Percentiles rank a stretch among this genome's conserved stretches.
Evolutionary conservation across 768 basidiomycete genomes (phyloP).

Genomic region (Pleurotus giganteus): DNA sequence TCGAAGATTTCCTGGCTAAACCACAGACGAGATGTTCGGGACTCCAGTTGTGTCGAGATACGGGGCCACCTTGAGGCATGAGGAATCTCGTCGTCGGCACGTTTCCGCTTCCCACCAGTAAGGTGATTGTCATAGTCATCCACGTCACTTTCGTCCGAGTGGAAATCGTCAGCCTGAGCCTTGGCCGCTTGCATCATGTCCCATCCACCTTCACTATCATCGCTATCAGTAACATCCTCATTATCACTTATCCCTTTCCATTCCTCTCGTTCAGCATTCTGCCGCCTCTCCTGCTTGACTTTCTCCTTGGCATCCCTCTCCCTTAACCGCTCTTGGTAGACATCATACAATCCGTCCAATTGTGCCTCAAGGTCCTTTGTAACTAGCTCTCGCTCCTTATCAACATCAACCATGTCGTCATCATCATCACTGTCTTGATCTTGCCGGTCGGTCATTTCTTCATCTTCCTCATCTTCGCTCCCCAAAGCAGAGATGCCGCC

Average conservation of each 20-base stretch:
- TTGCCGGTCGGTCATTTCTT: slow-evolving; percentile 42
- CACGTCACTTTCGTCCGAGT: slow-evolving; percentile 54
- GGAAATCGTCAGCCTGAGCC: slow-evolving; percentile 37
- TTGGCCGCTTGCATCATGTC: slow-evolving; percentile 62
- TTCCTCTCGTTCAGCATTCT: slow-evolving; percentile 71
- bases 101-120: slow-evolving; percentile 44
- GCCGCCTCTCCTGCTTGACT: slow-evolving; percentile 73
- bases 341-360: slow-evolving; percentile 85
- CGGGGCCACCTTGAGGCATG: slow-evolving; percentile 47
- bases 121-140: slow-evolving; percentile 29
- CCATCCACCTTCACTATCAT: slow-evolving; percentile 64
- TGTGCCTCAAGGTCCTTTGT: slow-evolving; percentile 73
- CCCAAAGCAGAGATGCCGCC: slow-evolving; percentile 34
- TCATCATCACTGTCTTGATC: slow-evolving; percentile 42
- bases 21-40: slow-evolving; percentile 77
- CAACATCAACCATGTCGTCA: slow-evolving; percentile 51
- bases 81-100: slow-evolving; percentile 21
- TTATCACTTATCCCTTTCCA: slow-evolving; percentile 71
- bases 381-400: slow-evolving; percentile 69
- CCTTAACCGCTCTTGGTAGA: slow-evolving; percentile 75
- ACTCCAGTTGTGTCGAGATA: slow-evolving; percentile 46
- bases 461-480: slow-evolving; percentile 18
- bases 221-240: slow-evolving; percentile 38
- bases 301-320: slow-evolving; percentile 88
- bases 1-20: slow-evolving; percentile 92